Evolutionary conservation across 1,284 basidiomycete genomes (phyloP).

Genomic region (Cutaneotrichosporon sp.): DNA sequence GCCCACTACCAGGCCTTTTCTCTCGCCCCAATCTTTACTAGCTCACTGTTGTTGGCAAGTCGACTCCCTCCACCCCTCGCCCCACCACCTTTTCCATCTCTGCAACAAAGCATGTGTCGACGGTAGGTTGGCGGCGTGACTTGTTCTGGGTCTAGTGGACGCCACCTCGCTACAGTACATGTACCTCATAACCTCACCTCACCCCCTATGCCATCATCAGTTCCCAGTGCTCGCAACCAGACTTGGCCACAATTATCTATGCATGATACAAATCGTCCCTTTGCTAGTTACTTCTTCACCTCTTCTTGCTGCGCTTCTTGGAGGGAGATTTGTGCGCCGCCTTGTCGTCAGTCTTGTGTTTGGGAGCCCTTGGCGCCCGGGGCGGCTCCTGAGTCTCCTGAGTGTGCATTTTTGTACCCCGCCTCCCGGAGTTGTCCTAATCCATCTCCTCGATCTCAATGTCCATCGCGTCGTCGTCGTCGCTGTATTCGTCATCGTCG

Average conservation of each 20-base stretch:
- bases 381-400: neutral
- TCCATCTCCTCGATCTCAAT: conserved; percentile 54
- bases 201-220: too few species aligned
- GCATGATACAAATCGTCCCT: neutral
- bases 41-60: too few species aligned
- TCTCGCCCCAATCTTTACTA: too few species aligned
- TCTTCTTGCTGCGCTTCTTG: neutral
- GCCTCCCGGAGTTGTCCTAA: conserved; percentile 33
- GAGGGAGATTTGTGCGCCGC: neutral
- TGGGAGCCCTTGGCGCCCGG: neutral
- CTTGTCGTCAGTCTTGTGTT: neutral
- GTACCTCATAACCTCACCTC: too few species aligned
- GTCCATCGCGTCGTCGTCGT: conserved; percentile 49
- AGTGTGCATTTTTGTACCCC: conserved; percentile 27
- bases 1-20: too few species aligned
- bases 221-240: too few species aligned
- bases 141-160: too few species aligned
- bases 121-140: too few species aligned
- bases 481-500: conserved; percentile 37
- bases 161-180: too few species aligned
- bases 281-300: neutral
- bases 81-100: too few species aligned
- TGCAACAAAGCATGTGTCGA: too few species aligned
- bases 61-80: too few species aligned
- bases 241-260: neutral